phyloP scores from a whole-genome alignment of 805 yeast genomes.

The Myxozyma kluyveri region DNA sequence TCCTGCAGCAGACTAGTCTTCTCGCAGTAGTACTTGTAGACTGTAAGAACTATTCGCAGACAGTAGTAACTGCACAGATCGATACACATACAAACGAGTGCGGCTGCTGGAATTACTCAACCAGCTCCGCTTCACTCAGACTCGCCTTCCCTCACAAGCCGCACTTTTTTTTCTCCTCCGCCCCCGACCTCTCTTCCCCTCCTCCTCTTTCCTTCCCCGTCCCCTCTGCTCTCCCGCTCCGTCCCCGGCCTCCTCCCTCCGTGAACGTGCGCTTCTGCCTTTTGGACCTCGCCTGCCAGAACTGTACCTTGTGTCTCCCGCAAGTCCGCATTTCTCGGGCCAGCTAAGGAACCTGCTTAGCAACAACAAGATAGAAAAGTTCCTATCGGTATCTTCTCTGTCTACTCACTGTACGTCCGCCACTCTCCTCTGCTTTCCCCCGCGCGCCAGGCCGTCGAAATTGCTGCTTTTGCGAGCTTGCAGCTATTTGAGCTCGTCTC shows the following conservation, averaged over 20 bases:
- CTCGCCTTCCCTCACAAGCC: neutral
- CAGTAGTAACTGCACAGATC: neutral
- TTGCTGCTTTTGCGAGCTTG: neutral
- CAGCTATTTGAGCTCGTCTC: neutral
- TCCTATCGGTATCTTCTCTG: slow-evolving; percentile 4
- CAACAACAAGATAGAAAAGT: neutral
- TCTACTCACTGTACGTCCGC: neutral
- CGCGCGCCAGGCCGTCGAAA: neutral
- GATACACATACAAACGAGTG: neutral
- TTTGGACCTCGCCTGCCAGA: neutral
- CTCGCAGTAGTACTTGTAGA: too few species aligned
- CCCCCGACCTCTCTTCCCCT: slow-evolving; percentile 4
- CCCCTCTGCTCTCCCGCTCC: neutral
- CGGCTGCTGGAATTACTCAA: neutral
- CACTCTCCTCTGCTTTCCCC: neutral
- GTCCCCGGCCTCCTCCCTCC: neutral
- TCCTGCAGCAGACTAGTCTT: too few species aligned
- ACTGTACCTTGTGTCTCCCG: neutral
- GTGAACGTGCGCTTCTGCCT: neutral
- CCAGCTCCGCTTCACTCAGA: neutral
- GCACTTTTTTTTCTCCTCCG: slow-evolving; percentile 9
- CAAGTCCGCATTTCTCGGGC: neutral
- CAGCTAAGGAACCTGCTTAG: slow-evolving; percentile 5
- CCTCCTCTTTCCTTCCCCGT: slow-evolving; percentile 1
- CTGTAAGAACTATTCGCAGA: neutral